Evolutionary conservation across 2,329 filamentous ascomycete genomes (phyloP), one percentile per base, ranked within the genome.

Genomic region (Westerdykella aurantiaca): DNA sequence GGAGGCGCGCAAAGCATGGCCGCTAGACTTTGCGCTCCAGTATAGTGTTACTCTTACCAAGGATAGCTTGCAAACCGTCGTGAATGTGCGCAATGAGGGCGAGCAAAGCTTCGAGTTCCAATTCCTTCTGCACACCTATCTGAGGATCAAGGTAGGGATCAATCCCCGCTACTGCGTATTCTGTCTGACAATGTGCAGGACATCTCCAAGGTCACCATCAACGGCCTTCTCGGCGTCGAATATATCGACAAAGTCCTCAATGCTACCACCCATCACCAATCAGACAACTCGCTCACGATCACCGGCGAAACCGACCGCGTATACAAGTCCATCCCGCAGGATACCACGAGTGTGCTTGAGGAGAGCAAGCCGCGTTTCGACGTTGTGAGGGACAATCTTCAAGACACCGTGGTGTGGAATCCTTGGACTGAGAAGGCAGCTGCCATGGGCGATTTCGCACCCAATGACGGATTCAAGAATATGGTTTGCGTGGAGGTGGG

Each of bases 401-500:
- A 80, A 49, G 88, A 97, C 55, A 83, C 93, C 13, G 91, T 96
- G 1, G 86, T 97, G 23, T 98, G 93, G 93, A 98, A 98, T 70
- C 93, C 93, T 1, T 96, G 91, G 89, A 76, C 78, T 34, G 87
- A 90, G 51, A 95, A 94, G 74, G 82, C 87, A 1, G 80, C 82
- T 56, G 77, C 77, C 5, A 95, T 95, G 72, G 82, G 74, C 41
- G 93, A 98, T 68, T 96, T 97, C 65, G 79, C 78, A 46, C 93
- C 93, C 39, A 86, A 94, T 62, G 86, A 90, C 42, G 93, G 86
- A 31, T 97, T 85, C 75, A 88, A 88, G 75, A 81, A 88, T 46
- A 96, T 97, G 88, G 74, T 98, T 35, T 97, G 93, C 64, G 80
- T 97, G 40, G 93, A 98, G 75, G 86, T 91, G 2, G 93, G 93